These are phyloP conservation scores for Austroboletus niveus DNA, from an alignment of 1,284 basidiomycete genomes.

Conservation along the genomic window DNA sequence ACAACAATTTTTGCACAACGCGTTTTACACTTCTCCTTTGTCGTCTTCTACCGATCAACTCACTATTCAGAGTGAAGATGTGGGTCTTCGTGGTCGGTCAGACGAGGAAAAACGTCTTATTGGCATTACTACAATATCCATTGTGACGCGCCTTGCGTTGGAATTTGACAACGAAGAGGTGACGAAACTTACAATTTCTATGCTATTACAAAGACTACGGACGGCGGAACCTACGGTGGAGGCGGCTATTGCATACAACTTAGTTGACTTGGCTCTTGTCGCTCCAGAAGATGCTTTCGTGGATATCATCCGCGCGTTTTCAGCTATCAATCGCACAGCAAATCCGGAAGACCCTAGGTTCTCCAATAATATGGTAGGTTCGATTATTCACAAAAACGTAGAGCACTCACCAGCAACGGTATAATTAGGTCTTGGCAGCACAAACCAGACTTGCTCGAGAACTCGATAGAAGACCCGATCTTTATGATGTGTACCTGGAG, in stretches of 20 bases:
- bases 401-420: not conserved
- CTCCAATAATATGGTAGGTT: constrained; percentile 77
- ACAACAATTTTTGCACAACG: constrained; percentile 41
- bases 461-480: constrained; percentile 66
- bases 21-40: constrained; percentile 42
- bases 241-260: constrained; percentile 87
- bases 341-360: constrained; percentile 83
- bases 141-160: constrained; percentile 80
- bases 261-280: constrained; percentile 85
- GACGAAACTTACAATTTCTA: constrained; percentile 83
- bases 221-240: constrained; percentile 85
- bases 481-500: constrained; percentile 78
- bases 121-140: constrained; percentile 87
- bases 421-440: constrained; percentile 71
- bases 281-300: constrained; percentile 77
- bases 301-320: constrained; percentile 86
- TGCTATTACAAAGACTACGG: constrained; percentile 87
- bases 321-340: constrained; percentile 79
- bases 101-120: constrained; percentile 86
- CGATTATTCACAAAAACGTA: not conserved
- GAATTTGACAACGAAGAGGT: constrained; percentile 85
- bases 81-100: constrained; percentile 61
- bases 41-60: constrained; percentile 41
- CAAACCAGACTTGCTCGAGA: constrained; percentile 86
- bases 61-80: constrained; percentile 36